A percentile compares a stretch with the other conserved stretches of the same genome.
Conservation (phyloP, 352 stramenopile species). For the Blastocystis sp. region DNA sequence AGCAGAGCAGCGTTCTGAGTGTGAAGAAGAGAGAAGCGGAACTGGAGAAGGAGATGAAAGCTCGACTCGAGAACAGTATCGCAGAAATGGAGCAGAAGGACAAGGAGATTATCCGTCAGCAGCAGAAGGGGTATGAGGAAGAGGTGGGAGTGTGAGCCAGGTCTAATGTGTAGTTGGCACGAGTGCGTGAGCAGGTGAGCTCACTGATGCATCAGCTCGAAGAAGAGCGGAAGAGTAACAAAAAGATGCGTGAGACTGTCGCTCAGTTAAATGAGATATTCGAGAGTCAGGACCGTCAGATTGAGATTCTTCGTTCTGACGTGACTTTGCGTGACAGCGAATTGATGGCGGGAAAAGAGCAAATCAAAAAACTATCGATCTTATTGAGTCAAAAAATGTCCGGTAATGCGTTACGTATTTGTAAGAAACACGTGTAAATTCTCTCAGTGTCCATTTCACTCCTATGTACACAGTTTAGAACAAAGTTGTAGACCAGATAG, state of each 20-base stretch:
- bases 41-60: conserved; percentile 36
- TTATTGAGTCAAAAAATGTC: conserved; percentile 34
- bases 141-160: not conserved
- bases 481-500: conserved; percentile 74
- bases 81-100: conserved; percentile 58
- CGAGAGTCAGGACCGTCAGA: conserved; percentile 48
- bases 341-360: conserved; percentile 44
- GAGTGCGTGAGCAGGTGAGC: conserved; percentile 13
- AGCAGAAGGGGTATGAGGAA: conserved; percentile 55
- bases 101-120: conserved; percentile 59
- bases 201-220: conserved; percentile 37
- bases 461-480: conserved; percentile 67
- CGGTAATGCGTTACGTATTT: not conserved
- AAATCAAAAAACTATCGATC: conserved; percentile 46
- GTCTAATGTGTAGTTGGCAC: not conserved
- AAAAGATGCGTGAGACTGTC: conserved; percentile 57
- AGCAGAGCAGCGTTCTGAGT: conserved; percentile 6
- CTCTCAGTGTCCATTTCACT: conserved; percentile 64
- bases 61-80: not conserved
- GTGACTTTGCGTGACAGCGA: conserved; percentile 52
- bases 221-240: conserved; percentile 34
- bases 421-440: not conserved
- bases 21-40: not conserved
- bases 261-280: conserved; percentile 51
- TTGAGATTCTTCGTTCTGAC: conserved; percentile 43